Conservation (phyloP, 352 stramenopile genomes). For the Phytophthora litchii region DNA sequence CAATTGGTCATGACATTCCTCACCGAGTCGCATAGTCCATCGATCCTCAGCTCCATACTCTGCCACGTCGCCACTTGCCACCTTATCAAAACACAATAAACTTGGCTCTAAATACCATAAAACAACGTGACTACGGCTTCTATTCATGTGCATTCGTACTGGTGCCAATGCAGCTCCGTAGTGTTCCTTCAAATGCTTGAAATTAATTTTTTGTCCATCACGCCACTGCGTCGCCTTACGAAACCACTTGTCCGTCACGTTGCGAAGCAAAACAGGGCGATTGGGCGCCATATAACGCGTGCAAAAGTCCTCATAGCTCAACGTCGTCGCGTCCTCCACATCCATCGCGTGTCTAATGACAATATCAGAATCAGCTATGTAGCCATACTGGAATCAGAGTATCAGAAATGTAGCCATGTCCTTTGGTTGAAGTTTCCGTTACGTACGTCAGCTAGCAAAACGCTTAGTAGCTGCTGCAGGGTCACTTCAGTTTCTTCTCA, state of each 20-base stretch:
- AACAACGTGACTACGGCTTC: not conserved
- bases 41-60: constrained; percentile 70
- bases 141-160: constrained; percentile 34
- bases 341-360: constrained; percentile 45
- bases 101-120: not conserved
- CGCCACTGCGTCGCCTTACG: constrained; percentile 34
- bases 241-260: constrained; percentile 48
- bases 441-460: constrained; percentile 26
- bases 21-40: constrained; percentile 68
- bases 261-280: constrained; percentile 68
- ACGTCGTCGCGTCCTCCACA: constrained; percentile 50
- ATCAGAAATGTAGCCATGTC: not conserved
- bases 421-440: constrained; percentile 14
- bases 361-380: constrained; percentile 1
- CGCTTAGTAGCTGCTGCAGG: constrained; percentile 5
- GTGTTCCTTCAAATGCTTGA: constrained; percentile 36
- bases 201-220: constrained; percentile 43
- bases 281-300: constrained; percentile 73
- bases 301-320: constrained; percentile 80
- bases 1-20: not conserved
- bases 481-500: constrained; percentile 26
- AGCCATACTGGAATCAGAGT: constrained; percentile 8
- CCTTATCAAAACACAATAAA: constrained; percentile 30
- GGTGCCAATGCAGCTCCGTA: constrained; percentile 67
- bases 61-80: constrained; percentile 62